phyloP scores from a whole-genome alignment of 2,329 filamentous ascomycete species.

The Cadophora sp. region DNA sequence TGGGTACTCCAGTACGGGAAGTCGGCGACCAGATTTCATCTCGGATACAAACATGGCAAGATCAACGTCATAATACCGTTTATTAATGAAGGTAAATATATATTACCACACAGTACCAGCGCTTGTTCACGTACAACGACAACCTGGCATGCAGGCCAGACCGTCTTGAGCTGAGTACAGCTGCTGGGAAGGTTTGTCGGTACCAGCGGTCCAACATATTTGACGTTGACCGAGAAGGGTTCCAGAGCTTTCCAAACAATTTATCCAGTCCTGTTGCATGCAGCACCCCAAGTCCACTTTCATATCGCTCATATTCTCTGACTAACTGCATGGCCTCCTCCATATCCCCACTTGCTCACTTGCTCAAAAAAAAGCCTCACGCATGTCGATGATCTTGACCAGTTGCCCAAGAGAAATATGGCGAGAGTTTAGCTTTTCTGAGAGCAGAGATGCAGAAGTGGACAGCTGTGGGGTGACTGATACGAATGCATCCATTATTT shows the following conservation, averaged over 20 bases:
- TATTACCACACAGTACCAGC: not conserved
- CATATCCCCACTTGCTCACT: conserved; percentile 5
- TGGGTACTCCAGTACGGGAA: not conserved
- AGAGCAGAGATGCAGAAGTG: not conserved
- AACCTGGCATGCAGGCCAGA: not conserved
- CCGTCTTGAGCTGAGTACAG: conserved; percentile 9
- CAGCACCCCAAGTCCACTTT: not conserved
- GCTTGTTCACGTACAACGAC: conserved; percentile 2
- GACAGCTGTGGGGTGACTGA: not conserved
- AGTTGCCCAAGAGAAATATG: not conserved
- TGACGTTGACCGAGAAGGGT: not conserved
- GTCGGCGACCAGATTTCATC: conserved; percentile 2
- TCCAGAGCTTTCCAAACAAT: conserved; percentile 14
- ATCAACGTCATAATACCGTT: conserved; percentile 9
- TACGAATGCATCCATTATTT: not conserved
- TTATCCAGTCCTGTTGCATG: conserved; percentile 1
- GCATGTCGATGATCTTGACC: not conserved
- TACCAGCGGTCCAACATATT: conserved; percentile 1
- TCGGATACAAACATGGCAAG: conserved; percentile 1
- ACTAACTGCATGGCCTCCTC: not conserved
- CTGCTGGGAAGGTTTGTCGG: conserved; percentile 7
- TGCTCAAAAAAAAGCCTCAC: conserved; percentile 15
- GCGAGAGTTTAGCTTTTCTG: not conserved
- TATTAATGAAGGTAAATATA: not conserved
- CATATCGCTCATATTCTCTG: conserved; percentile 2